Evolutionary conservation across 495 filamentous ascomycete species (phyloP).

Genomic region (Cetradonia linearis): DNA sequence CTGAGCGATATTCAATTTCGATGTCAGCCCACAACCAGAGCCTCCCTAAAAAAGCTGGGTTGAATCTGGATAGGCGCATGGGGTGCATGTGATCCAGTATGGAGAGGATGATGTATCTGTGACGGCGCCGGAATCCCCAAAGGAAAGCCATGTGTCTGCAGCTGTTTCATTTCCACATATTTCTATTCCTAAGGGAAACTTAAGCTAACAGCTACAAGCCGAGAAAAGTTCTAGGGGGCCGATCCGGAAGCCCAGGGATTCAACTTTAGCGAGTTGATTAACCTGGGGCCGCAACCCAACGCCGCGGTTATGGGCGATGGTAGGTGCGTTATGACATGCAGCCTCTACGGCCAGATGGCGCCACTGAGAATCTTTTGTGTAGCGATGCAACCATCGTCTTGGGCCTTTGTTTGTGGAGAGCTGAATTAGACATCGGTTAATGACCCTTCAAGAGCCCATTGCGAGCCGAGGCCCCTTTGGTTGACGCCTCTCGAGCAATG

Average conservation of each 20-base stretch:
- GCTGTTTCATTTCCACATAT: slow-evolving; percentile 5
- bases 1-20: not conserved
- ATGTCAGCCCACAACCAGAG: not conserved
- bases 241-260: slow-evolving; percentile 9
- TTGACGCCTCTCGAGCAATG: not conserved
- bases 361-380: not conserved
- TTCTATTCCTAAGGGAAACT: not conserved
- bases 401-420: not conserved
- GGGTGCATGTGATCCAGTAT: not conserved
- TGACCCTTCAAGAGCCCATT: not conserved
- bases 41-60: not conserved
- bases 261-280: not conserved
- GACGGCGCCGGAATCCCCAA: not conserved
- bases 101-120: not conserved
- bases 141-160: not conserved
- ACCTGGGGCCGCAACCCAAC: slow-evolving; percentile 14
- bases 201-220: slow-evolving; percentile 5
- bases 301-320: not conserved
- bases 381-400: not conserved
- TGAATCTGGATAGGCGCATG: not conserved
- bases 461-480: not conserved
- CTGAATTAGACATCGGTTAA: not conserved
- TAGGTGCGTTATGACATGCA: slow-evolving; percentile 16
- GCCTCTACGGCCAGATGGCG: not conserved
- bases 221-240: slow-evolving; percentile 7